phyloP scores from a whole-genome alignment of 495 filamentous ascomycete species.

The Clavariopsis aquatica region DNA sequence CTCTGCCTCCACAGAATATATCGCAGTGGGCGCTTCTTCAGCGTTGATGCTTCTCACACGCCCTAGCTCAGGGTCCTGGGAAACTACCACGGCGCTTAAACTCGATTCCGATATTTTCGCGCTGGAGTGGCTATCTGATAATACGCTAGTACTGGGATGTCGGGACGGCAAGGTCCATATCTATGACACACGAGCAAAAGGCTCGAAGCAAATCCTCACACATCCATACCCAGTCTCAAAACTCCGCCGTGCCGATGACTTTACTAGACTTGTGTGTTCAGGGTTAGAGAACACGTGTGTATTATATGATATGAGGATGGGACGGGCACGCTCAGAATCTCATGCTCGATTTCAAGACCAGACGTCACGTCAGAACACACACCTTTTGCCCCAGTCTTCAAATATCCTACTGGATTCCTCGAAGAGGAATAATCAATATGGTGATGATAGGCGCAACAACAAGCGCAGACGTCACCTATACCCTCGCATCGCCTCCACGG shows the following conservation, averaged over 20 bases:
- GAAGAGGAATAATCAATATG: not conserved
- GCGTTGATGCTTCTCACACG: constrained; percentile 5
- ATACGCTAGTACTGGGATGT: constrained; percentile 30
- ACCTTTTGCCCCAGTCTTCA: too few relatives aligned
- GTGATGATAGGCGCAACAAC: not conserved
- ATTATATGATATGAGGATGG: constrained; percentile 42
- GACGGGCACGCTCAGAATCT: not conserved
- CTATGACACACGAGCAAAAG: constrained; percentile 33
- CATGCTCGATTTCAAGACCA: not conserved
- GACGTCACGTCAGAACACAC: not conserved
- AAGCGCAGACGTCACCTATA: not conserved
- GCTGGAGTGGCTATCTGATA: constrained; percentile 37
- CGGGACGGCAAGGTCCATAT: constrained; percentile 35
- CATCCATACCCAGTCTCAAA: constrained; percentile 31
- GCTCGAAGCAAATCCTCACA: constrained; percentile 16
- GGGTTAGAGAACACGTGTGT: constrained; percentile 31
- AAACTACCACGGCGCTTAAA: not conserved
- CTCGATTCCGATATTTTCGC: constrained; percentile 32
- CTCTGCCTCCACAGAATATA: constrained; percentile 8
- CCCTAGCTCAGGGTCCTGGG: not conserved
- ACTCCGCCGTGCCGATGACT: constrained; percentile 30
- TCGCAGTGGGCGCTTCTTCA: constrained; percentile 21
- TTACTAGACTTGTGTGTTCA: constrained; percentile 33
- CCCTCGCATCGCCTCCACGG: not conserved
- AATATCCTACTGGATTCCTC: not conserved